Evolutionary conservation across 495 filamentous ascomycete species (phyloP).

Genomic region (Terfezia claveryi): DNA sequence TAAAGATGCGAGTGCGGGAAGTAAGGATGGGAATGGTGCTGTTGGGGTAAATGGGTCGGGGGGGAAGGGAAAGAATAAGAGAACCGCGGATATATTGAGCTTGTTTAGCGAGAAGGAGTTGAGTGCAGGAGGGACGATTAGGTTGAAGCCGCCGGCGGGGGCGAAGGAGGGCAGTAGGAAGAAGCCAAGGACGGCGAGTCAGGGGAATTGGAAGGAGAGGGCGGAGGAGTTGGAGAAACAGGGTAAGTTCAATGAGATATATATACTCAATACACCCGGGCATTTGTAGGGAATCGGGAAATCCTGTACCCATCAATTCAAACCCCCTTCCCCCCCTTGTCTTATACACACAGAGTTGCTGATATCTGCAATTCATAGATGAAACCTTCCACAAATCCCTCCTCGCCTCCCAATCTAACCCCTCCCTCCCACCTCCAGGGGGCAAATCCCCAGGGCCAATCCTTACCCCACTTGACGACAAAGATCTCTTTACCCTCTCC

Average conservation of each 20-base stretch:
- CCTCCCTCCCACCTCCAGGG: slow-evolving; percentile 13
- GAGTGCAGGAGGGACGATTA: slow-evolving; percentile 5
- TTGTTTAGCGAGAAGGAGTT: slow-evolving; percentile 15
- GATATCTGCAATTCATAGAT: background rate
- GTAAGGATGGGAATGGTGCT: background rate
- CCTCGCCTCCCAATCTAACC: background rate
- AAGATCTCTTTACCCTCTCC: slow-evolving; percentile 44
- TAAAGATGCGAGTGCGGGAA: background rate
- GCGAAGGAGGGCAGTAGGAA: background rate
- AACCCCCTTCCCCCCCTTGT: background rate
- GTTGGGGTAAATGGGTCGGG: slow-evolving; percentile 6
- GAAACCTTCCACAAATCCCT: background rate
- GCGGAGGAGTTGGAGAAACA: slow-evolving; percentile 13
- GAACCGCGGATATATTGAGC: slow-evolving; percentile 8
- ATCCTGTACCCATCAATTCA: too few species aligned
- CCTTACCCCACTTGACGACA: slow-evolving; percentile 52
- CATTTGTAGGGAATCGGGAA: too few species aligned
- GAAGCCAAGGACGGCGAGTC: slow-evolving; percentile 1
- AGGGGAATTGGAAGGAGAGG: slow-evolving; percentile 14
- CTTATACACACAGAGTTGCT: background rate
- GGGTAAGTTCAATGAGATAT: slow-evolving; percentile 3
- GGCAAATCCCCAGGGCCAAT: slow-evolving; percentile 29
- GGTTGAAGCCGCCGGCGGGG: slow-evolving; percentile 13
- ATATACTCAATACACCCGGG: background rate
- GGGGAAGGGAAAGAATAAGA: background rate